Evolutionary conservation across 768 basidiomycete genomes (phyloP).

Genomic region (Auricularia cornea): DNA sequence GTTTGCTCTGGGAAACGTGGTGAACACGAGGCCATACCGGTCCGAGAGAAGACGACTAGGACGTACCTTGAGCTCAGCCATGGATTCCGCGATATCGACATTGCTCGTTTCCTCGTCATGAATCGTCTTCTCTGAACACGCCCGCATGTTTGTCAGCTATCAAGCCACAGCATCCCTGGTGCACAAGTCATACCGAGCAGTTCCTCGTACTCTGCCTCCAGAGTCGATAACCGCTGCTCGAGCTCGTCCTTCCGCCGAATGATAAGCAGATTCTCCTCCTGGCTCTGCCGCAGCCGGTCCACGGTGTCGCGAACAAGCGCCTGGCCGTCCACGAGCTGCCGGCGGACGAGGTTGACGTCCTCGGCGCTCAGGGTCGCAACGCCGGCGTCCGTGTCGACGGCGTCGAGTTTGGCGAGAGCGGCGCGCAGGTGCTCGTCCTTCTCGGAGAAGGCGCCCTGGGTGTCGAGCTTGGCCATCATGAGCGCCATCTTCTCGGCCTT

Average conservation of each 20-base stretch:
- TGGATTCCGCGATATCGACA: slow-evolving; percentile 72
- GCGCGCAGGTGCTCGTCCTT: slow-evolving; percentile 89
- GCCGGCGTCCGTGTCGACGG: slow-evolving; percentile 54
- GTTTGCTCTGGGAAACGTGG: slow-evolving; percentile 56
- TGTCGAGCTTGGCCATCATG: slow-evolving; percentile 99
- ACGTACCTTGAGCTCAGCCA: slow-evolving; percentile 82
- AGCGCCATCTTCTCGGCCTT: slow-evolving; percentile 99
- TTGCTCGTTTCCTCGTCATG: slow-evolving; percentile 81
- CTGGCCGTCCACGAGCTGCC: slow-evolving; percentile 86
- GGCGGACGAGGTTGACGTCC: slow-evolving; percentile 71
- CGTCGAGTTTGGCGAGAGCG: slow-evolving; percentile 76
- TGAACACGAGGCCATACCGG: slow-evolving; percentile 9
- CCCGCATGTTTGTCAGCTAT: not conserved
- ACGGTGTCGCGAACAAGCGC: slow-evolving; percentile 78
- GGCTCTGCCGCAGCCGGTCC: slow-evolving; percentile 79
- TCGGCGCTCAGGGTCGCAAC: slow-evolving; percentile 56
- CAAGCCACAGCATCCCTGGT: slow-evolving; percentile 6
- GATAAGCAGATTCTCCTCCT: slow-evolving; percentile 88
- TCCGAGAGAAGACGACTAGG: slow-evolving; percentile 13
- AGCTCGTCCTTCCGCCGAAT: slow-evolving; percentile 77
- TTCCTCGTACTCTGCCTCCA: slow-evolving; percentile 96
- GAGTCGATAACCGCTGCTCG: slow-evolving; percentile 65
- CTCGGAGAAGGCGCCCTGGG: slow-evolving; percentile 90
- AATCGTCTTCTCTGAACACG: slow-evolving; percentile 73
- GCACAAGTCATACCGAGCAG: slow-evolving; percentile 60